A percentile compares a stretch with the other conserved stretches of the same genome.
Conservation (phyloP, 371 early-diverging fungal species). For the Amoeboradix gromovi region DNA sequence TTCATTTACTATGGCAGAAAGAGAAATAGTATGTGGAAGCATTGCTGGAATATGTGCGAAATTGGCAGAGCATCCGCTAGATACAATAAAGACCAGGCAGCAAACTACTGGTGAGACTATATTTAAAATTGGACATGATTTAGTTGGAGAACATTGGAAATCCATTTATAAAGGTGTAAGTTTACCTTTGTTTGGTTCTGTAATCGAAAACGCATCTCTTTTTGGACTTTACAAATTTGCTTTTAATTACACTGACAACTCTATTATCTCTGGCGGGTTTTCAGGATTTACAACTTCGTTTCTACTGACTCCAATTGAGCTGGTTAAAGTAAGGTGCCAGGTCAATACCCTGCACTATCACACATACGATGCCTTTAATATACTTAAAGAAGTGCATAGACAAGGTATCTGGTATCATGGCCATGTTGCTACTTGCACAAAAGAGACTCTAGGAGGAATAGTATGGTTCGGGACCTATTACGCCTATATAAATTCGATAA, state of each 20-base stretch:
- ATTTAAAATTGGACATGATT: not conserved
- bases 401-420: conserved; percentile 57
- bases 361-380: conserved; percentile 20
- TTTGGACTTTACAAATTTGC: conserved; percentile 61
- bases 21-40: conserved; percentile 9
- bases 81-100: conserved; percentile 78
- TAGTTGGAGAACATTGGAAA: conserved; percentile 1
- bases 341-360: conserved; percentile 11
- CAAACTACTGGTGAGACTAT: conserved; percentile 24
- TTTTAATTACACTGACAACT: conserved; percentile 31
- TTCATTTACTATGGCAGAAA: not conserved
- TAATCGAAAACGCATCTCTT: conserved; percentile 70
- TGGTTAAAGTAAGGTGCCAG: conserved; percentile 79
- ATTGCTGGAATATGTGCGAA: conserved; percentile 66
- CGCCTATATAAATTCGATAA: conserved; percentile 7
- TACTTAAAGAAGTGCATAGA: conserved; percentile 32
- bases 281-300: conserved; percentile 60
- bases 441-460: conserved; percentile 70
- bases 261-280: conserved; percentile 47
- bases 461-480: conserved; percentile 90
- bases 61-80: conserved; percentile 79
- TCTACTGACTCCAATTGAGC: conserved; percentile 71
- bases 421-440: conserved; percentile 48
- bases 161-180: conserved; percentile 34
- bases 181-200: conserved; percentile 64